These are phyloP conservation scores for Hanseniaspora clermontiae DNA, from an alignment of 805 yeast genomes.

Conservation along the genomic window DNA sequence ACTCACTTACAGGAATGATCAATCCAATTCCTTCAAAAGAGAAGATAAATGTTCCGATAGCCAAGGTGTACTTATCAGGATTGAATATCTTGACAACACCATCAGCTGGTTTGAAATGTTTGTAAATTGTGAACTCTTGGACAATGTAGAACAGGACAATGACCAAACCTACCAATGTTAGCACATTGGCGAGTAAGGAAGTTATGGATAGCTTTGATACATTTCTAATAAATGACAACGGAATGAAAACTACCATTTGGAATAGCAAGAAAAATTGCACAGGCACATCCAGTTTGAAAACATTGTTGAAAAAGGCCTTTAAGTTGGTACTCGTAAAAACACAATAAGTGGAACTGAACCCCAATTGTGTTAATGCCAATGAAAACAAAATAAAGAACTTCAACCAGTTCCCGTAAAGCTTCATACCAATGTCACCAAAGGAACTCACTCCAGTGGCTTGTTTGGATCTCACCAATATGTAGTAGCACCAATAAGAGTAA, in stretches of 20 bases:
- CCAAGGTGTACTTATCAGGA: conserved; percentile 48
- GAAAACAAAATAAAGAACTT: conserved; percentile 51
- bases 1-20: conserved; percentile 69
- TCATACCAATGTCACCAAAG: conserved; percentile 65
- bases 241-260: conserved; percentile 49
- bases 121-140: conserved; percentile 23
- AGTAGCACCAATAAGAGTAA: conserved; percentile 69
- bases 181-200: conserved; percentile 58
- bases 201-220: conserved; percentile 62
- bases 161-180: conserved; percentile 51
- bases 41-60: conserved; percentile 73
- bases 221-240: conserved; percentile 60
- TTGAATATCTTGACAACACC: conserved; percentile 44
- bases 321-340: conserved; percentile 67
- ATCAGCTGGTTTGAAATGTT: conserved; percentile 35
- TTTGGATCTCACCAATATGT: conserved; percentile 48
- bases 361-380: conserved; percentile 58
- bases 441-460: conserved; percentile 50
- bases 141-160: conserved; percentile 49
- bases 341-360: conserved; percentile 70
- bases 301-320: conserved; percentile 45
- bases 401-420: conserved; percentile 52
- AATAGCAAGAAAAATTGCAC: conserved; percentile 37
- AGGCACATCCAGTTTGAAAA: conserved; percentile 30
- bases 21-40: conserved; percentile 83